Evolutionary conservation across 306 rosid species (phyloP), one percentile per base, ranked within the genome.

Genomic region (Casuarina glauca): DNA sequence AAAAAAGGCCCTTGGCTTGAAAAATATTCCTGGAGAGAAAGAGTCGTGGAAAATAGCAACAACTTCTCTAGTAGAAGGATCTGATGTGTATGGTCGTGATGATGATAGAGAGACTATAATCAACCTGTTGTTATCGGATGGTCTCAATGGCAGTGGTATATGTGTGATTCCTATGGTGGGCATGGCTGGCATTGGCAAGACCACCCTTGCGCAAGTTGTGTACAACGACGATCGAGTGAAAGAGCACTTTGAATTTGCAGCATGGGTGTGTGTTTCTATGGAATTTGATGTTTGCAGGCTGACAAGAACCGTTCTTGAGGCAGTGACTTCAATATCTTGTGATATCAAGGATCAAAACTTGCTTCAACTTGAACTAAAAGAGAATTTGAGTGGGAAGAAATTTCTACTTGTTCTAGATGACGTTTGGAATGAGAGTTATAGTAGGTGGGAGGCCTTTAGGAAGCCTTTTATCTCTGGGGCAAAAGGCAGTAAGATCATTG

Each of bases 101-200:
- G 52, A 53, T 74, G 82, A 84, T 36, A 69, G 50, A 54, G 57
- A 78, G 74, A 32, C 75, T 43, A 74, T 84, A 76, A 71, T 81
- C 9, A 43, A 58, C 42, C 57, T 70, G 49, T 66, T 66, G 79
- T 63, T 81, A 4, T 46, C 49, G 3, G 55, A 71, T 51, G 12
- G 39, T 0, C 4, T 6, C 9, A 36, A 39, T 38, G 72, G 35
- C 42, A 66, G 39, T 62, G 36, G 51, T 51, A 66, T 71, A 13
- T 52, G 54, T 39, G 71, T 81, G 26, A 41, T 81, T 63, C 77
- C 84, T 45, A 52, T 81, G 12, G 81, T 76, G 49, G 84, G 84
- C 73, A 80, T 86, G 80, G 84, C 87, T 15, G 87, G 87, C 12
- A 5, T 83, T 10, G 90, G 86, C 41, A 84, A 87, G 74, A 81